Evolutionary conservation across 2,329 filamentous ascomycete genomes (phyloP).

Genomic region (Colletotrichum viniferum): DNA sequence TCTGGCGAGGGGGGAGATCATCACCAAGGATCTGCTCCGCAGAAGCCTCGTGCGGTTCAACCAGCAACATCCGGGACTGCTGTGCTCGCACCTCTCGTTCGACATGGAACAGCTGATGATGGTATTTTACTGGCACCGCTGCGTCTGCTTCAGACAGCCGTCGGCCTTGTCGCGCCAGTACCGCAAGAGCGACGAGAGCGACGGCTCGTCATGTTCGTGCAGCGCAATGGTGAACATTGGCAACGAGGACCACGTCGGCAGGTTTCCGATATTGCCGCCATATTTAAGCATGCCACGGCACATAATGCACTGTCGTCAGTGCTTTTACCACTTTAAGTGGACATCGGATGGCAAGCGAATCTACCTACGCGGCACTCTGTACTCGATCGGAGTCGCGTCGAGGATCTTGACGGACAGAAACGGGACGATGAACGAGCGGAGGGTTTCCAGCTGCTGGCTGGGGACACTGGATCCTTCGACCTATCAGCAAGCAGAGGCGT

Average conservation of each 20-base stretch:
- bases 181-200: neutral
- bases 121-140: neutral
- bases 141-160: neutral
- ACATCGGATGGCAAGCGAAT: neutral
- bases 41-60: too few relatives aligned
- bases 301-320: too few relatives aligned
- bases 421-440: neutral
- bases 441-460: neutral
- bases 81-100: neutral
- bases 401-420: too few relatives aligned
- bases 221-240: too few relatives aligned
- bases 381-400: too few relatives aligned
- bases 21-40: neutral
- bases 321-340: neutral
- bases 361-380: neutral
- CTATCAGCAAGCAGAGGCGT: neutral
- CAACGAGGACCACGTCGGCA: too few relatives aligned
- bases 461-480: neutral
- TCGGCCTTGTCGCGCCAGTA: neutral
- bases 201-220: too few relatives aligned
- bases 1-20: neutral
- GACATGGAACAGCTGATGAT: neutral
- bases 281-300: neutral
- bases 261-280: neutral
- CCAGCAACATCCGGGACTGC: neutral